These are phyloP conservation scores for Eucommia ulmoides DNA, from an alignment of 257 asterid genomes.

Conservation along the genomic window DNA sequence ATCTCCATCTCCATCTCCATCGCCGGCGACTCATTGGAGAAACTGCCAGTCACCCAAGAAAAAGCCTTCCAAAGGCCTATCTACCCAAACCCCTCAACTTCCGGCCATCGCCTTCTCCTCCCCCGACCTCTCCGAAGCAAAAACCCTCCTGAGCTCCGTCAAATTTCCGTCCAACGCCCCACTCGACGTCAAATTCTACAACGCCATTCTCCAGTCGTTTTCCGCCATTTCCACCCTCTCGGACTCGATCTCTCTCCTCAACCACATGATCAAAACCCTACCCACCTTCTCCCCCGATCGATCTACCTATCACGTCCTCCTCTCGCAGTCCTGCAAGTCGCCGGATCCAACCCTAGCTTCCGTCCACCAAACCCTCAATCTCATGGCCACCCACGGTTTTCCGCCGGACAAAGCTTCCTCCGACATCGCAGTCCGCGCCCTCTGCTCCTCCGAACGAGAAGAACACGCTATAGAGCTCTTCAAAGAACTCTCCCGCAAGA, in stretches of 20 bases:
- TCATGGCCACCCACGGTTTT: constrained; percentile 51
- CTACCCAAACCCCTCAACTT: background rate
- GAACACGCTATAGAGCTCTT: constrained; percentile 68
- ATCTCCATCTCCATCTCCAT: background rate
- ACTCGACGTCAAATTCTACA: background rate
- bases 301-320: constrained; percentile 53
- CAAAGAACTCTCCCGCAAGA: constrained; percentile 47
- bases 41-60: background rate
- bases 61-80: background rate
- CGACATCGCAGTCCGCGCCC: constrained; percentile 66
- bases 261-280: constrained; percentile 13
- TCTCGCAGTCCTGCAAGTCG: constrained; percentile 49
- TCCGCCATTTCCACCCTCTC: background rate
- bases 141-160: background rate
- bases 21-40: background rate
- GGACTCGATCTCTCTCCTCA: background rate
- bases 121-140: background rate
- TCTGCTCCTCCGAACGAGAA: constrained; percentile 60
- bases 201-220: background rate
- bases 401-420: constrained; percentile 57
- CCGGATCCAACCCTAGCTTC: constrained; percentile 36
- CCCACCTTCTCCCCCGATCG: constrained; percentile 72
- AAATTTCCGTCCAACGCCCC: background rate
- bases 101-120: background rate
- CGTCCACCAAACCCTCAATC: constrained; percentile 54